Conservation (phyloP, 2,329 filamentous ascomycete genomes). For the Malbranchea zuffiana region DNA sequence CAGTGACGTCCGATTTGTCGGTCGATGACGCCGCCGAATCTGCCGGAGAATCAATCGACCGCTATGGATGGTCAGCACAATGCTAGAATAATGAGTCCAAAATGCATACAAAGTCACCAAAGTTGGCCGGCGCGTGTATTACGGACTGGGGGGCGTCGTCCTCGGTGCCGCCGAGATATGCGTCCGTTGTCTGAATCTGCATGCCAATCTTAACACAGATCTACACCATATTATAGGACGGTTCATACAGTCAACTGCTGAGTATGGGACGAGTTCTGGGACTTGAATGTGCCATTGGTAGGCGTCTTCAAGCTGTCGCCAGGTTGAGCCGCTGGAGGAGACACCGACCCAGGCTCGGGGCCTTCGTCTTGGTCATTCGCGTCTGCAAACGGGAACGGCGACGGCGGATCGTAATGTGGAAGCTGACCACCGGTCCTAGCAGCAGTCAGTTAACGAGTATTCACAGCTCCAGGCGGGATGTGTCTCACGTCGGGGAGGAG, state of each 20-base stretch:
- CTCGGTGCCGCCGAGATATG: conserved; percentile 29
- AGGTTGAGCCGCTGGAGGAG: too few species aligned
- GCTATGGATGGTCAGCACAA: conserved; percentile 9
- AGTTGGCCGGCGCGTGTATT: conserved; percentile 80
- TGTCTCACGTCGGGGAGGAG: background rate
- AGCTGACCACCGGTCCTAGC: too few species aligned
- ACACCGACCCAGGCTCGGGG: too few species aligned
- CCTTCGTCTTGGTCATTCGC: too few species aligned
- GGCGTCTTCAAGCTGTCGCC: too few species aligned
- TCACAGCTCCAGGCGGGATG: background rate
- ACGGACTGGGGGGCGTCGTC: conserved; percentile 66
- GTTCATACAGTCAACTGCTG: conserved; percentile 8
- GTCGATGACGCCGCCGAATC: conserved; percentile 21
- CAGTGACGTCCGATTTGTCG: conserved; percentile 23
- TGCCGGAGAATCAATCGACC: conserved; percentile 9
- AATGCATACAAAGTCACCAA: conserved; percentile 60
- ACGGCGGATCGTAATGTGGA: too few species aligned
- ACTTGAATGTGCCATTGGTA: background rate
- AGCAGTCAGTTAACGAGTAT: too few species aligned
- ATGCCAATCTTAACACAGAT: too few species aligned
- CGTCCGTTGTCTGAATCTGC: conserved; percentile 25
- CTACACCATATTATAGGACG: too few species aligned
- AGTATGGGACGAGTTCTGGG: background rate
- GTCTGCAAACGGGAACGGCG: too few species aligned
- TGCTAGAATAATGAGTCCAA: background rate